Percentiles rank a stretch among this genome's conserved stretches.
phyloP scores from a whole-genome alignment of 305 asterid genomes.

The Withania somnifera region DNA sequence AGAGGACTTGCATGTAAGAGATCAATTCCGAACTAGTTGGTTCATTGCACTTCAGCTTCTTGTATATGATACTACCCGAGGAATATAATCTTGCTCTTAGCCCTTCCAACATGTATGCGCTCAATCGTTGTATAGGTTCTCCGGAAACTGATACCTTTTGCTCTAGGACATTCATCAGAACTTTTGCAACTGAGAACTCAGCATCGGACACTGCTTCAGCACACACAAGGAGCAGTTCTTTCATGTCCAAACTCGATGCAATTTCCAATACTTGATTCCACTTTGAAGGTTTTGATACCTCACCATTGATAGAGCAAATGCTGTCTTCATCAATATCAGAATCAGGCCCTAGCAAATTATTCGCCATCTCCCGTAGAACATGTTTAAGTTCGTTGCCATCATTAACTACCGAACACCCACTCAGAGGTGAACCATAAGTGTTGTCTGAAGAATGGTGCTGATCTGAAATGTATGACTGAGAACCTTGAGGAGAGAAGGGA shows the following conservation, averaged over 20 bases:
- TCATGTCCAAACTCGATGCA: constrained; percentile 64
- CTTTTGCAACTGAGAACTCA: constrained; percentile 48
- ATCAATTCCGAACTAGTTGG: constrained; percentile 68
- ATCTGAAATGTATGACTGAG: constrained; percentile 63
- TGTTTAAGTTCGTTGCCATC: constrained; percentile 38
- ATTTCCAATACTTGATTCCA: constrained; percentile 50
- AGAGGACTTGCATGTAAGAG: constrained; percentile 77
- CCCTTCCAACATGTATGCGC: constrained; percentile 92
- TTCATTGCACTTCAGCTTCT: constrained; percentile 75
- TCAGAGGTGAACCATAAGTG: constrained; percentile 62
- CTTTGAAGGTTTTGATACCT: constrained; percentile 28
- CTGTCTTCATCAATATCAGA: constrained; percentile 51
- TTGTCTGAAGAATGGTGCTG: constrained; percentile 21
- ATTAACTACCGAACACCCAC: constrained; percentile 72
- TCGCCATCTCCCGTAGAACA: constrained; percentile 48
- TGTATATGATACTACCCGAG: constrained; percentile 84
- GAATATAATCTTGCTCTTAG: constrained; percentile 59
- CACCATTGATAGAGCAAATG: constrained; percentile 44
- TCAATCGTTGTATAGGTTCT: constrained; percentile 69
- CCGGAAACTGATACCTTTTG: constrained; percentile 73
- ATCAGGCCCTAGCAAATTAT: constrained; percentile 57
- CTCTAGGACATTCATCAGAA: constrained; percentile 53
- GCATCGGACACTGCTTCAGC: constrained; percentile 45
- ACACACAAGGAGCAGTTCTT: constrained; percentile 39
- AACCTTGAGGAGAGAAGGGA: constrained; percentile 64